A percentile compares a stretch with the other conserved stretches of the same genome.
These are phyloP conservation scores for Colletotrichum limetticola DNA, from an alignment of 2,329 filamentous ascomycete genomes.

Conservation along the genomic window DNA sequence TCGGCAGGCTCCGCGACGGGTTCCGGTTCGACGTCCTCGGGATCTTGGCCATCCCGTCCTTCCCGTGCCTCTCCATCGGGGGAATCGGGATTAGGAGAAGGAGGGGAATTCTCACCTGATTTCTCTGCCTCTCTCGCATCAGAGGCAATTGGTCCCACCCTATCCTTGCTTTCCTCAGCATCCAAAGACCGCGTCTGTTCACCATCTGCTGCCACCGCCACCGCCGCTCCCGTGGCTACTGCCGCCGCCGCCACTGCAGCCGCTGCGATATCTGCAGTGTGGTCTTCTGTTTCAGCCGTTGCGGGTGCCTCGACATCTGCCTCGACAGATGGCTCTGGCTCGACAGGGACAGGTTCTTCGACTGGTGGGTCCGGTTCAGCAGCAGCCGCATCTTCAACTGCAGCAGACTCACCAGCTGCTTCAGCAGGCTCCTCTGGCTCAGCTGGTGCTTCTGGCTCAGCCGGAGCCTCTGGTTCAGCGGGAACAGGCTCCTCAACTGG, in stretches of 20 bases:
- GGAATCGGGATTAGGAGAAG: conserved; percentile 41
- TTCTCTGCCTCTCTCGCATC: conserved; percentile 24
- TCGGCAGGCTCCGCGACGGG: conserved; percentile 28
- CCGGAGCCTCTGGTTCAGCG: not conserved
- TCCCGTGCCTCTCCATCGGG: conserved; percentile 37
- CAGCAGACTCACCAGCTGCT: not conserved
- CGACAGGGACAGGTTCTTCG: not conserved
- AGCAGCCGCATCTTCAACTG: not conserved
- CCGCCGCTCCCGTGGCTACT: not conserved
- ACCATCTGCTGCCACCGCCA: conserved; percentile 1
- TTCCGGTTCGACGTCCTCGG: not conserved
- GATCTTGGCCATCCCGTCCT: conserved; percentile 23
- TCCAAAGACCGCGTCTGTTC: conserved; percentile 25
- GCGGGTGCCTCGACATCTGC: not conserved
- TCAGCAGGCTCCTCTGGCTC: not conserved
- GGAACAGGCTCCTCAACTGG: not conserved
- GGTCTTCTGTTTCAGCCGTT: not conserved
- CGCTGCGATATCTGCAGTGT: not conserved
- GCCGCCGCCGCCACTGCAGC: not conserved
- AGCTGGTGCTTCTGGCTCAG: not conserved
- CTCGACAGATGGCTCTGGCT: not conserved
- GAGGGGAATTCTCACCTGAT: conserved; percentile 44
- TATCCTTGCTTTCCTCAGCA: conserved; percentile 36
- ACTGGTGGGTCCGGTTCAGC: not conserved
- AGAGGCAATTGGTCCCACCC: conserved; percentile 32